Evolutionary conservation across 352 stramenopile species (phyloP), one percentile per base, ranked within the genome.

Genomic region (Globisporangium paddicum): DNA sequence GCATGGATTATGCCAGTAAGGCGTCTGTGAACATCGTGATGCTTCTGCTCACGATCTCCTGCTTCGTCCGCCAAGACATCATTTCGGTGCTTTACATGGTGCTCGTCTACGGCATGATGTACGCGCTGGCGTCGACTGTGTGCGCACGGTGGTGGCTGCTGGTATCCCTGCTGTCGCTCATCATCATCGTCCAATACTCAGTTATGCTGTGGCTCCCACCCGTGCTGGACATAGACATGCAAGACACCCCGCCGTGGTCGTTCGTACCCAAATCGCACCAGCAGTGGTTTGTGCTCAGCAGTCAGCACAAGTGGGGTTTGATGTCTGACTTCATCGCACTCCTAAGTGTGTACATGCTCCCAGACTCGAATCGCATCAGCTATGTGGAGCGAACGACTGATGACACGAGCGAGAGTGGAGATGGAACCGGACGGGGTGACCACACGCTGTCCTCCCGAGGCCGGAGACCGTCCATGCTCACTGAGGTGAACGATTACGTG

Each of bases 71-170:
- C 51, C 76, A 83, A 62, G 83, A 93, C 50, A 59, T 90, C 18
- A 74, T 93, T 35, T 87, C 86, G 14, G 71, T 93, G 30, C 37
- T 80, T 35, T 93, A 92, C 63, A 78, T 95, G 58, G n/a, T 89
- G 7, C 66, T 90, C 14, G 79, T 95, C n/a, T 87, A 86, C 59
- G 64, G 45, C n/a, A 82, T 93, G 62, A 93, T 92, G 82, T 88
- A 89, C 46, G 81, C 86, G 4, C 53, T 53, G 5, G 64, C 80
- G n/a, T 46, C 72, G 5, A 86, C 64, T 0, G 73, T 92, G 8
- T 89, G 74, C 40, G 64, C 61, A 44, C 61, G 73, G 5, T 90
- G 79, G 75, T 84, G 78, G 63, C 47, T 81, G 18, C 38, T 93
- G 8, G 82, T 67, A 2, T 66, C 67, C 32, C 51, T 87, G 11